A percentile compares a stretch with the other conserved stretches of the same genome.
phyloP scores from a whole-genome alignment of 495 filamentous ascomycete genomes.

The Viridothelium virens region DNA sequence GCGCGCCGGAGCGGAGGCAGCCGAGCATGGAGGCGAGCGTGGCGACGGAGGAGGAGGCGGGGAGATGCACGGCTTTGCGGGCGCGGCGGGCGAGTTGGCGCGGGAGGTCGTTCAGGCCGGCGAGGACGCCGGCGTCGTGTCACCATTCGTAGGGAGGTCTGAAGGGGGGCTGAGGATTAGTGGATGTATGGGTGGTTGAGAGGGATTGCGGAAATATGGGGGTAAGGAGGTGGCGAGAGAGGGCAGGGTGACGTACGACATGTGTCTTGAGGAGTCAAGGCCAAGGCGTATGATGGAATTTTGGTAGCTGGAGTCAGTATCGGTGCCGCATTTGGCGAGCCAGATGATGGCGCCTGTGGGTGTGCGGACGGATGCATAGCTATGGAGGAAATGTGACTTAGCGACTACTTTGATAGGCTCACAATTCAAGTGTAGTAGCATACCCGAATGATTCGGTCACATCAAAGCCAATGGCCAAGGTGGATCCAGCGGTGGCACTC shows the following conservation, averaged over 20 bases:
- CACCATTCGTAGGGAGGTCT: background rate
- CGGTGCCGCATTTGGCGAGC: background rate
- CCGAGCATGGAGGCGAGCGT: background rate
- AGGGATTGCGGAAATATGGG: background rate
- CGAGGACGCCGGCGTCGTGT: background rate
- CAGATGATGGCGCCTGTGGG: background rate
- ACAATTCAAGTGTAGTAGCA: background rate
- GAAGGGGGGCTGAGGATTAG: background rate
- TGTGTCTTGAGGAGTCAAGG: background rate
- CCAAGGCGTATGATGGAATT: background rate
- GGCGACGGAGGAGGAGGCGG: background rate
- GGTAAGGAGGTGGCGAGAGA: background rate
- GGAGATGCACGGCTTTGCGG: background rate
- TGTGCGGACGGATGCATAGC: background rate
- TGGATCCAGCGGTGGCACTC: background rate
- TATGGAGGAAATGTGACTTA: background rate
- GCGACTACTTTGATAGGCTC: background rate
- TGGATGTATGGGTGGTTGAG: background rate
- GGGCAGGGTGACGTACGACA: background rate
- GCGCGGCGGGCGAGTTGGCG: conserved; percentile 5
- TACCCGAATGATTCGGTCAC: conserved; percentile 2
- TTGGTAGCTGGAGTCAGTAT: background rate
- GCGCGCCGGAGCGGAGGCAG: background rate
- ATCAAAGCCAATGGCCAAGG: background rate
- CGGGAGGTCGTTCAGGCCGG: background rate